A percentile compares a stretch with the other conserved stretches of the same genome.
Evolutionary conservation across 225 moss, liverwort and hornwort genomes (phyloP).

Genomic region (Takakia lepidozioides): DNA sequence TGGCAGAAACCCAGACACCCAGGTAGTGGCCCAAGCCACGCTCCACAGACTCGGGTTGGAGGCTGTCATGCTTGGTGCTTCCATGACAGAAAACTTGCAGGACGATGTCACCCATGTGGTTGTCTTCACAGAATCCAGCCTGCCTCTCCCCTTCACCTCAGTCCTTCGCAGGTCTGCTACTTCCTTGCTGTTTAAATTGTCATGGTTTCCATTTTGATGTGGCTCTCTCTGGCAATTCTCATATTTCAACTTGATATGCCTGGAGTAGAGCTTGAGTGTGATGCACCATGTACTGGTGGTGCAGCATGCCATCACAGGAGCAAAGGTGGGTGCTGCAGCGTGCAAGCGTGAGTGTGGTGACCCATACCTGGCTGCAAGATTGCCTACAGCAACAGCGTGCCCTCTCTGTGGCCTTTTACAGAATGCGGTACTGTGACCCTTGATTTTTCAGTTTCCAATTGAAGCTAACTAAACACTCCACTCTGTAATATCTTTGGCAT

Average conservation of each 20-base stretch:
- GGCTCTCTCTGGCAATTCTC: too few relatives aligned
- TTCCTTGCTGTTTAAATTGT: background rate
- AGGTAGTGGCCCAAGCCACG: constrained; percentile 5
- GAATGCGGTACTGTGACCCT: constrained; percentile 2
- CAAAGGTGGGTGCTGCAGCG: constrained; percentile 2
- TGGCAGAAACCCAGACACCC: constrained; percentile 10
- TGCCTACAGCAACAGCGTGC: constrained; percentile 7
- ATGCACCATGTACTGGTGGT: background rate
- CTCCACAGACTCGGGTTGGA: constrained; percentile 6
- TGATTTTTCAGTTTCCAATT: background rate
- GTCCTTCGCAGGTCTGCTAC: constrained; percentile 2
- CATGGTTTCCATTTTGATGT: too few relatives aligned
- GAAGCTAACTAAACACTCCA: background rate
- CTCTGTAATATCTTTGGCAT: background rate
- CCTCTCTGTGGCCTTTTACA: constrained; percentile 5
- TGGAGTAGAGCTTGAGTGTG: too few relatives aligned
- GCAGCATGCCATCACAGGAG: constrained; percentile 8
- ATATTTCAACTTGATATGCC: too few relatives aligned
- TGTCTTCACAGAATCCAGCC: constrained; percentile 1
- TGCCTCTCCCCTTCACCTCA: background rate
- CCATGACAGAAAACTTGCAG: background rate
- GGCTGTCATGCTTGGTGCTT: constrained; percentile 4
- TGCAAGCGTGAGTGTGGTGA: constrained; percentile 2
- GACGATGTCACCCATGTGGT: constrained; percentile 9
- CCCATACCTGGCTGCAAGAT: constrained; percentile 9